Evolutionary conservation across 2,329 filamentous ascomycete species (phyloP).

Genomic region (Verruconis gallopava): DNA sequence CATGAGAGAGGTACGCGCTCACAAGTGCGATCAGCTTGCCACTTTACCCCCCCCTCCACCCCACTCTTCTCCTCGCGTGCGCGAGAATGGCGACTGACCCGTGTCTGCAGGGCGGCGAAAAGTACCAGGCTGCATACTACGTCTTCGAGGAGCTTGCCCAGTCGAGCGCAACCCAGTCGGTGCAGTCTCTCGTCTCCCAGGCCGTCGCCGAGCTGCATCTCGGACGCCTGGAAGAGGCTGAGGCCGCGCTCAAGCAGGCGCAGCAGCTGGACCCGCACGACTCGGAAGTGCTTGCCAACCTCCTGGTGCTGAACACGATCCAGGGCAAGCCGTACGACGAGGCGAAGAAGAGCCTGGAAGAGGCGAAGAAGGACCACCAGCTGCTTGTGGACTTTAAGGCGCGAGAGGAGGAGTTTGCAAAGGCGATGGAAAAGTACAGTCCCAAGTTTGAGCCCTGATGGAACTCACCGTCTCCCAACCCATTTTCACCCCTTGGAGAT

Average conservation of each 20-base stretch:
- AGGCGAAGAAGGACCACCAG: slow-evolving; percentile 52
- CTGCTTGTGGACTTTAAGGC: slow-evolving; percentile 63
- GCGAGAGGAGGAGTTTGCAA: slow-evolving; percentile 81
- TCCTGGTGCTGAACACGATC: slow-evolving; percentile 65
- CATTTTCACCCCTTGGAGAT: too few species aligned
- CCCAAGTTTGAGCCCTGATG: slow-evolving; percentile 65
- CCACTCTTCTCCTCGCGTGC: neutral
- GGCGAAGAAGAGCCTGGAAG: slow-evolving; percentile 38
- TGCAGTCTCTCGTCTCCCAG: slow-evolving; percentile 68
- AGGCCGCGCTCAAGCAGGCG: slow-evolving; percentile 72
- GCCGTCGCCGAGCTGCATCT: slow-evolving; percentile 86
- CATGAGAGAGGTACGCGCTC: slow-evolving; percentile 56
- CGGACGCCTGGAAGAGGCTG: slow-evolving; percentile 75
- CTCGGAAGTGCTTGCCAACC: slow-evolving; percentile 67
- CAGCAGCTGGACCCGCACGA: slow-evolving; percentile 59
- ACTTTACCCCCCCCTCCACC: too few species aligned
- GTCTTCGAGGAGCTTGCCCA: slow-evolving; percentile 94
- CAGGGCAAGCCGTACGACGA: slow-evolving; percentile 58
- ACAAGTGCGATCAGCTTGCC: too few species aligned
- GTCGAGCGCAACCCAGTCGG: slow-evolving; percentile 65
- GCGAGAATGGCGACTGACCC: slow-evolving; percentile 18
- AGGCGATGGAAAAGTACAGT: slow-evolving; percentile 73
- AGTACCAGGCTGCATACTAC: slow-evolving; percentile 94
- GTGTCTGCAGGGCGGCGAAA: slow-evolving; percentile 63
- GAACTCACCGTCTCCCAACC: too few species aligned